Base-by-base conservation (phyloP, 495 filamentous ascomycete genomes). In the Aspergillus hancockii region DNA sequence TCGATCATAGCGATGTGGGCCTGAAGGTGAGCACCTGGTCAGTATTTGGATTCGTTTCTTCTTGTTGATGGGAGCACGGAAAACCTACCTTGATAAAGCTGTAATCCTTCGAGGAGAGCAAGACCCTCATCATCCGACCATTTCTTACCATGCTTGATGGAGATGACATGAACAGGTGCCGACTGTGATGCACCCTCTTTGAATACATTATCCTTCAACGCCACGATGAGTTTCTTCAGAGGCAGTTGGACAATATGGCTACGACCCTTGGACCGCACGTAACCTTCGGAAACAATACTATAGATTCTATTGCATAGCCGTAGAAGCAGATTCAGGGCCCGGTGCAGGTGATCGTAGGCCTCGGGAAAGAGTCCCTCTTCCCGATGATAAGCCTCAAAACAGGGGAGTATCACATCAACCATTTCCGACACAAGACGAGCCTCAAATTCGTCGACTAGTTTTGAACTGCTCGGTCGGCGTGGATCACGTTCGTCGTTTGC, bases 401-500 rank as follows among this genome's bases (percentile, higher is more conserved):
- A 65, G 34, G 56, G 28, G 14, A 65, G 16, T 8, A 64, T 43
- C 41, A 73, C 36, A 7, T 59, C 34, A 21, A 69, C 62, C 49
- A 72, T 52, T 1, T 46, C 45, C 7, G 67, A 66, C 3, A 73
- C 40, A 3, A 71, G 55, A 31, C 66, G 49, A 4, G 54, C 58
- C 49, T 71, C 68, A 28, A 73, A 67, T 40, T 60, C 64, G 16
- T 59, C 34, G 25, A 71, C 45, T 6, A 69, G 36, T 8, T 43
- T 16, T 8, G 6, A 47, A 22, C 47, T 55, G 54, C 31, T 53
- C 13, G 6, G 16, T 13, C 18, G 21, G 22, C 1, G 7, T 19
- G 59, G 16, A 4, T 50, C 25, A 9, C 34, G 23, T 0, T 54
- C 41, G 3, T 46, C 12, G 8, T 45, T 46, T 8, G 41, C 18